Conservation (phyloP, 169 alveolate species). For the Theileria parva region DNA sequence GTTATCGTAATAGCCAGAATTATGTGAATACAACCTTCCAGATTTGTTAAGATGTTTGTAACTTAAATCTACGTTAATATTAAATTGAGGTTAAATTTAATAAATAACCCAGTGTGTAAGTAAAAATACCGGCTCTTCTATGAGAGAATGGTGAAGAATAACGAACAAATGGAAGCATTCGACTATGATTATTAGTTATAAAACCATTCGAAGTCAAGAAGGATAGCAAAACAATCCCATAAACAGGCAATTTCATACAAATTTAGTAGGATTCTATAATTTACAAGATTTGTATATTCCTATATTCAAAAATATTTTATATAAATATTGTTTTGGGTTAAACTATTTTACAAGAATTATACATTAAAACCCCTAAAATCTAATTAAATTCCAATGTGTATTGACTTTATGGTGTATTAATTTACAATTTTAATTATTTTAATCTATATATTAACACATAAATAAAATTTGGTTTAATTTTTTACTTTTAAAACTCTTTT, state of each 20-base stretch:
- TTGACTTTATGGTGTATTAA: not conserved
- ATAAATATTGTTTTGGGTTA: not conserved
- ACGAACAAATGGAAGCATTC: not conserved
- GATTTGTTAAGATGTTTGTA: not conserved
- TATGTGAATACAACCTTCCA: not conserved
- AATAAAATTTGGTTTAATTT: not conserved
- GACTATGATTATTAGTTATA: not conserved
- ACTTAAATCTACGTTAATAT: not conserved
- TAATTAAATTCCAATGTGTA: not conserved
- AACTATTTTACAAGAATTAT: not conserved
- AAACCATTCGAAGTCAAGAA: not conserved
- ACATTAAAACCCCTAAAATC: not conserved
- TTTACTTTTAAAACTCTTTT: not conserved
- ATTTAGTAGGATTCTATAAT: not conserved
- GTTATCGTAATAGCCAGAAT: not conserved
- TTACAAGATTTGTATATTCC: not conserved
- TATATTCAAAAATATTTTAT: not conserved
- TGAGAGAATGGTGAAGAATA: not conserved
- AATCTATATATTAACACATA: not conserved
- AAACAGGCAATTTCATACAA: not conserved
- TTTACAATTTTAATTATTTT: not conserved
- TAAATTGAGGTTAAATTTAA: not conserved
- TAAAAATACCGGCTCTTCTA: not conserved
- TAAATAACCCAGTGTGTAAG: not conserved
- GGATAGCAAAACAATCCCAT: constrained; percentile 6